Conservation (phyloP, 2,329 filamentous ascomycete genomes). For the Dendrostoma leiphaemia region DNA sequence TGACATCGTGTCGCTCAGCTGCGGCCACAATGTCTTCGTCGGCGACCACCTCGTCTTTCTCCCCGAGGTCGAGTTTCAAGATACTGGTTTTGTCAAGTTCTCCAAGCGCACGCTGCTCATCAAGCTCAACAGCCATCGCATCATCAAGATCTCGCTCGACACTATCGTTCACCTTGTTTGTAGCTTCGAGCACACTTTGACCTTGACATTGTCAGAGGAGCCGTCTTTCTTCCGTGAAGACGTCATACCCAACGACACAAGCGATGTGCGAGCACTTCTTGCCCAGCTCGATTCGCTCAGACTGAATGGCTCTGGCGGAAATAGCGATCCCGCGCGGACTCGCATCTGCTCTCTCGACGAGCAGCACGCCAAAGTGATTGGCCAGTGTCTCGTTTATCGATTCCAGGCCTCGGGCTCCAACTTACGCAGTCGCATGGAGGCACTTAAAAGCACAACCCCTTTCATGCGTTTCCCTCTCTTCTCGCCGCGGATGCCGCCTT, state of each 20-base stretch:
- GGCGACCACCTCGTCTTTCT: constrained; percentile 38
- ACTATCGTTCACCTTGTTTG: constrained; percentile 46
- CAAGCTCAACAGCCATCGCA: constrained; percentile 23
- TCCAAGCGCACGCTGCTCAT: constrained; percentile 41
- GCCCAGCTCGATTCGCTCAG: not conserved
- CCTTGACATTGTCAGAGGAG: constrained; percentile 46
- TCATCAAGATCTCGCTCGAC: constrained; percentile 48
- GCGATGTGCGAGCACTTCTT: not conserved
- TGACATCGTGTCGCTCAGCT: constrained; percentile 22
- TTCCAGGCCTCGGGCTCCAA: constrained; percentile 27
- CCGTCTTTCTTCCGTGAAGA: constrained; percentile 41
- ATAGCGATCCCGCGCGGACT: constrained; percentile 19
- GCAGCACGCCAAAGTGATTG: constrained; percentile 33
- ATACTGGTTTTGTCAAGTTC: constrained; percentile 39
- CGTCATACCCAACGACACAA: constrained; percentile 4
- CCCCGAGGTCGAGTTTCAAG: constrained; percentile 37
- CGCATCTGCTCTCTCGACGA: constrained; percentile 29
- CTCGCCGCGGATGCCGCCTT: not conserved
- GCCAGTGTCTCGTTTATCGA: constrained; percentile 45
- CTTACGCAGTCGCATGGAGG: constrained; percentile 29
- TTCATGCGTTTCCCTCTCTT: constrained; percentile 24
- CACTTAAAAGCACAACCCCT: constrained; percentile 25
- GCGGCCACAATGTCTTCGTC: constrained; percentile 47
- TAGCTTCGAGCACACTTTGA: constrained; percentile 36
- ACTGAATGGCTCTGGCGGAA: constrained; percentile 8